These are phyloP conservation scores for Elaeagnus macrophylla DNA, from an alignment of 306 rosid genomes.

Conservation along the genomic window DNA sequence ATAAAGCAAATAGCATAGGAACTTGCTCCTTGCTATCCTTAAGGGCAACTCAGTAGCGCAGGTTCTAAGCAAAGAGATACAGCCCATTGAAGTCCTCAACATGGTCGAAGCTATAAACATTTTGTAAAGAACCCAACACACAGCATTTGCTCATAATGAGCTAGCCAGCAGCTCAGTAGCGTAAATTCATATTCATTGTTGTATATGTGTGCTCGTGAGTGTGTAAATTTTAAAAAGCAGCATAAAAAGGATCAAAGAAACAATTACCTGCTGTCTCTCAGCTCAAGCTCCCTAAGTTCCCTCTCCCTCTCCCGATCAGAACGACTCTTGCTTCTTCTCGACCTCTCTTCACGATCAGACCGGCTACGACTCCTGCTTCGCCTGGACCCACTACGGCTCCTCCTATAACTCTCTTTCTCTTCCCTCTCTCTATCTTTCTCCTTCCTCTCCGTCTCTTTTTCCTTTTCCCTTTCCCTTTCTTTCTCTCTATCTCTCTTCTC, in stretches of 20 bases:
- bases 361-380: slow-evolving; percentile 27
- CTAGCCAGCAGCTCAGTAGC: too few species aligned
- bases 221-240: background rate
- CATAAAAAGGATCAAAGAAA: background rate
- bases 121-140: too few species aligned
- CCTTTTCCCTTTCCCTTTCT: slow-evolving; percentile 24
- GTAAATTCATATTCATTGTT: too few species aligned
- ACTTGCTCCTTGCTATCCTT: too few species aligned
- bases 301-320: slow-evolving; percentile 51
- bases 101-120: too few species aligned
- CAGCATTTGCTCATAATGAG: too few species aligned
- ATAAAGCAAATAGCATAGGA: too few species aligned
- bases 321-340: slow-evolving; percentile 31
- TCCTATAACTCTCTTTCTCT: slow-evolving; percentile 37
- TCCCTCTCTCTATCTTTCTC: slow-evolving; percentile 21
- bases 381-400: slow-evolving; percentile 42
- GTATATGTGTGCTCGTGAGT: too few species aligned
- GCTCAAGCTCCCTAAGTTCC: slow-evolving; percentile 38
- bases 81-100: too few species aligned
- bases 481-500: slow-evolving; percentile 40
- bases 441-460: slow-evolving; percentile 23
- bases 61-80: too few species aligned
- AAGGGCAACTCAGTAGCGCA: too few species aligned
- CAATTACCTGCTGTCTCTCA: slow-evolving; percentile 60
- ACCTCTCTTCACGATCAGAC: slow-evolving; percentile 32